A percentile compares a stretch with the other conserved stretches of the same genome.
These are phyloP conservation scores for Neonectria neomacrospora DNA, from an alignment of 2,329 filamentous ascomycete genomes.

Conservation along the genomic window DNA sequence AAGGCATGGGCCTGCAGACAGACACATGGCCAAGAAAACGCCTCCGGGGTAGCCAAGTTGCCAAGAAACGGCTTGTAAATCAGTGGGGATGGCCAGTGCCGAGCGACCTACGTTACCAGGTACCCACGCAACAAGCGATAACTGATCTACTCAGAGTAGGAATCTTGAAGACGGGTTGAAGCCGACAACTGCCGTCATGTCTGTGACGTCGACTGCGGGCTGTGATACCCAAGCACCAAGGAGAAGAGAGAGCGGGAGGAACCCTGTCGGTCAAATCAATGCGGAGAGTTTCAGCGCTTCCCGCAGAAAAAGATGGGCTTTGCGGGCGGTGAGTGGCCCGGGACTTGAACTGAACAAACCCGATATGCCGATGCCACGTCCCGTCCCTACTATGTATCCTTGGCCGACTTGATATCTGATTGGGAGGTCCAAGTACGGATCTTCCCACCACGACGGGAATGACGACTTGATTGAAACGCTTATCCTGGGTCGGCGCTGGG, in stretches of 20 bases:
- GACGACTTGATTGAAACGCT: constrained; percentile 8
- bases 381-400: neutral
- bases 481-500: neutral
- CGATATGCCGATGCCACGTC: neutral
- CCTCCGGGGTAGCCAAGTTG: constrained; percentile 18
- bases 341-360: constrained; percentile 10
- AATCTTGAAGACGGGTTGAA: neutral
- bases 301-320: constrained; percentile 2
- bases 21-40: constrained; percentile 10
- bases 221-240: neutral
- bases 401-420: neutral
- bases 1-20: neutral
- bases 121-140: neutral
- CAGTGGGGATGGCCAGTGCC: constrained; percentile 1
- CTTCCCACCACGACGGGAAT: neutral
- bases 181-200: neutral
- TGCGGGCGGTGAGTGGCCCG: constrained; percentile 1
- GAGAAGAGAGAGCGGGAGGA: neutral
- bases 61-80: constrained; percentile 10
- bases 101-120: neutral
- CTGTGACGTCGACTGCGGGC: constrained; percentile 14
- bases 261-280: constrained; percentile 15
- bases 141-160: neutral
- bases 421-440: neutral
- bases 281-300: constrained; percentile 15